Conservation (phyloP, 371 early-diverging fungal species). For the Mortierella sp. region DNA sequence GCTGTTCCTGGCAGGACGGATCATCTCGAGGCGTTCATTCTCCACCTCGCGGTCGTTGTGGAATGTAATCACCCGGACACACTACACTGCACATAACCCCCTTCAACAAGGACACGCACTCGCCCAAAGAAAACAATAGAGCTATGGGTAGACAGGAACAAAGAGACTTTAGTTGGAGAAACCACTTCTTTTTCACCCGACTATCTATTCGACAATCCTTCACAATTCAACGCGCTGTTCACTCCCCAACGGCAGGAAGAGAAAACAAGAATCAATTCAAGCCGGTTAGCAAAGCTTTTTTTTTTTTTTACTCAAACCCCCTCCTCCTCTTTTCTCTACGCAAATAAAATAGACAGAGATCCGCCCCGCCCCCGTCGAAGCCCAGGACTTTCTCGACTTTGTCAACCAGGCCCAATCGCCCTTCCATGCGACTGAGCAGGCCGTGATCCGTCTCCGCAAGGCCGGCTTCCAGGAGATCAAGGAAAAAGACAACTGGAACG, state of each 20-base stretch:
- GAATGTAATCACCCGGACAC: slow-evolving; percentile 32
- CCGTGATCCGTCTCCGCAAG: slow-evolving; percentile 70
- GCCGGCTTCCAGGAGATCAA: slow-evolving; percentile 90
- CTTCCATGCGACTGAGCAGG: slow-evolving; percentile 93
- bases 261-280: too few species aligned
- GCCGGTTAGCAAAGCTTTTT: background rate
- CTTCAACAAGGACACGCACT: background rate
- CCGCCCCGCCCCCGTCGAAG: slow-evolving; percentile 56
- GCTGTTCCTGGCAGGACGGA: slow-evolving; percentile 22
- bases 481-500: slow-evolving; percentile 89
- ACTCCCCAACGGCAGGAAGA: too few species aligned
- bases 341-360: slow-evolving; percentile 43
- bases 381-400: slow-evolving; percentile 82
- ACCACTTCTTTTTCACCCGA: too few species aligned
- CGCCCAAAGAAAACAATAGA: background rate
- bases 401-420: slow-evolving; percentile 94
- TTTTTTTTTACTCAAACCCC: background rate
- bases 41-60: slow-evolving; percentile 25
- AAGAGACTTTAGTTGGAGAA: too few species aligned
- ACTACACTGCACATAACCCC: slow-evolving; percentile 1
- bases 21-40: slow-evolving; percentile 21
- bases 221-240: too few species aligned
- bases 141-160: too few species aligned
- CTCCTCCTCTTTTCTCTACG: background rate
- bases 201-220: too few species aligned